A percentile compares a stretch with the other conserved stretches of the same genome.
Evolutionary conservation across 1,139 yeast genomes (phyloP).

Genomic region (Taiozyma sp.): DNA sequence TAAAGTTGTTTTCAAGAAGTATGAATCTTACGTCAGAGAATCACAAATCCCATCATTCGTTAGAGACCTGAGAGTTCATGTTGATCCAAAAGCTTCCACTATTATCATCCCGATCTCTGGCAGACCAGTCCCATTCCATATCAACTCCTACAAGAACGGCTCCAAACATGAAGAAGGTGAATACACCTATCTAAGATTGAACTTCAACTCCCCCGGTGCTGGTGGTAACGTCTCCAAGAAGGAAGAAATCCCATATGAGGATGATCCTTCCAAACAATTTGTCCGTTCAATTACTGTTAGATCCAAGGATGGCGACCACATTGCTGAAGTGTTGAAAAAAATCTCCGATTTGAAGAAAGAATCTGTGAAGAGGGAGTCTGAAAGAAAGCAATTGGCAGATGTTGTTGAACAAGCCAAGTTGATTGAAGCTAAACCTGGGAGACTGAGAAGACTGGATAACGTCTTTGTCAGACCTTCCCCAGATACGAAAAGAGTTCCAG

Average conservation of each 20-base stretch:
- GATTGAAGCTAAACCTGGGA: slow-evolving; percentile 69
- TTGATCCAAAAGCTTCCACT: slow-evolving; percentile 84
- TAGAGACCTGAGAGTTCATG: slow-evolving; percentile 78
- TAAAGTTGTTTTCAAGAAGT: slow-evolving; percentile 78
- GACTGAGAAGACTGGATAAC: slow-evolving; percentile 82
- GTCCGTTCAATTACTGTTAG: slow-evolving; percentile 84
- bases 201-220: slow-evolving; percentile 91
- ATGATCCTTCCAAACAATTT: slow-evolving; percentile 78
- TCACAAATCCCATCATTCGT: slow-evolving; percentile 83
- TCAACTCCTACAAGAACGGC: slow-evolving; percentile 89
- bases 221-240: slow-evolving; percentile 66
- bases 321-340: slow-evolving; percentile 85
- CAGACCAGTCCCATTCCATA: slow-evolving; percentile 97
- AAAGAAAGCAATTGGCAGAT: slow-evolving; percentile 88
- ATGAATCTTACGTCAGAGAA: slow-evolving; percentile 92
- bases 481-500: slow-evolving; percentile 92
- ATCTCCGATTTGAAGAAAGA: slow-evolving; percentile 92
- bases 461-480: slow-evolving; percentile 95
- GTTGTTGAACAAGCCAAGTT: slow-evolving; percentile 90
- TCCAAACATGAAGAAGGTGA: slow-evolving; percentile 97
- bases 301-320: slow-evolving; percentile 86
- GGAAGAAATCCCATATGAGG: slow-evolving; percentile 87
- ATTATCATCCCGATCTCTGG: slow-evolving; percentile 90
- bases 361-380: slow-evolving; percentile 84
- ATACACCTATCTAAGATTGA: slow-evolving; percentile 81